Evolutionary conservation across 2,329 filamentous ascomycete species (phyloP).

Genomic region (Metarhizium brunneum): DNA sequence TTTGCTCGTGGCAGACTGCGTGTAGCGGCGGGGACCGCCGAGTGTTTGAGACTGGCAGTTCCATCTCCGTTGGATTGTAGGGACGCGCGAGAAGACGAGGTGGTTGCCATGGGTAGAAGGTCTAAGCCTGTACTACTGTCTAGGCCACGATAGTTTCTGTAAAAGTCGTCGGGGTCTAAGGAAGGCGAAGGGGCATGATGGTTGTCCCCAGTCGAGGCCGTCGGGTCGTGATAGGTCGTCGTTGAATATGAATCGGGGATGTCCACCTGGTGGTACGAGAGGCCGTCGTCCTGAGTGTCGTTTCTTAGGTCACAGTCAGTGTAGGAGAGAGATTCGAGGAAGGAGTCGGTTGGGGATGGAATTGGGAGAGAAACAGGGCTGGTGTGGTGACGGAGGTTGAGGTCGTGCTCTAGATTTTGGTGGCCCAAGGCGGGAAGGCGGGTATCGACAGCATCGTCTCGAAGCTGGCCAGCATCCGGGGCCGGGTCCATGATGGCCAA

Average conservation of each 20-base stretch:
- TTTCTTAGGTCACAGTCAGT: not conserved
- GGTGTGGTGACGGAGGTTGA: conserved; percentile 17
- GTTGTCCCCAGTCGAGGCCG: conserved; percentile 12
- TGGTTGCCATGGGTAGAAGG: conserved; percentile 24
- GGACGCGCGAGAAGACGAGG: conserved; percentile 29
- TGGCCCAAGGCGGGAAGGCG: conserved; percentile 11
- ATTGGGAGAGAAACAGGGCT: not conserved
- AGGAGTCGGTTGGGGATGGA: not conserved
- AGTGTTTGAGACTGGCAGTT: conserved; percentile 35
- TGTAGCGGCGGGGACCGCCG: conserved; percentile 26
- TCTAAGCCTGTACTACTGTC: conserved; percentile 26
- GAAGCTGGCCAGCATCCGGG: conserved; percentile 18
- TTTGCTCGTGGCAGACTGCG: conserved; percentile 32
- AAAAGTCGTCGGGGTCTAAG: conserved; percentile 46
- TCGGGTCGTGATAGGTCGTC: conserved; percentile 6
- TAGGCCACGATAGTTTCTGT: conserved; percentile 37
- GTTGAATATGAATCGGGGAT: not conserved
- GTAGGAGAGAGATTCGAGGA: not conserved
- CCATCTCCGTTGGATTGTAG: conserved; percentile 42
- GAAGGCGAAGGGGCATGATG: conserved; percentile 30
- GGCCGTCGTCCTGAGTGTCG: conserved; percentile 3
- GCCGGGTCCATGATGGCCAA: conserved; percentile 18
- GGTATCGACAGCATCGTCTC: conserved; percentile 8
- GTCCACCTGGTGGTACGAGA: conserved; percentile 4
- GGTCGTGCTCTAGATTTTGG: conserved; percentile 16